Evolutionary conservation across 768 basidiomycete genomes (phyloP).

Genomic region (Termitomyces sp.): DNA sequence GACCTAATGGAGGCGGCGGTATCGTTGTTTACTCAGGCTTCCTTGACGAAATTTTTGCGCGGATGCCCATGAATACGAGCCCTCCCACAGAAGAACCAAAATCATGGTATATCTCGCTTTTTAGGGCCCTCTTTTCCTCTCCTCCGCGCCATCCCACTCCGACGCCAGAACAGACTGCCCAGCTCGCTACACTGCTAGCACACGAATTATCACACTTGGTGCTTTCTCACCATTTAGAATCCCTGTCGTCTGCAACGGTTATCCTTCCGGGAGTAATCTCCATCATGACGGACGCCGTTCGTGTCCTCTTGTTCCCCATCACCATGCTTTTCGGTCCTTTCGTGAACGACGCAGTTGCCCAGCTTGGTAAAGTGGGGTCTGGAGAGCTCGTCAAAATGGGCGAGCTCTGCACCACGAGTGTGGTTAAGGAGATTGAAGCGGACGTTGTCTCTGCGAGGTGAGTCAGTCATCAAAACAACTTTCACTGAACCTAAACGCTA

Average conservation of each 20-base stretch:
- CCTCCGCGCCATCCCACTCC: conserved; percentile 44
- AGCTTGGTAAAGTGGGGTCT: conserved; percentile 71
- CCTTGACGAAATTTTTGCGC: conserved; percentile 76
- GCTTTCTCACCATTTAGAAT: conserved; percentile 87
- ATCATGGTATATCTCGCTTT: conserved; percentile 44
- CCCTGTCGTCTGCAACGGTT: conserved; percentile 79
- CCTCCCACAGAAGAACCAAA: conserved; percentile 17
- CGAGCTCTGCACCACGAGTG: conserved; percentile 75
- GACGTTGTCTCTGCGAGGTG: conserved; percentile 85
- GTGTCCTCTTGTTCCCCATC: conserved; percentile 80
- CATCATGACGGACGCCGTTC: conserved; percentile 67
- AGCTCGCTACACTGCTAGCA: conserved; percentile 85
- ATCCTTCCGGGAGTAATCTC: conserved; percentile 78
- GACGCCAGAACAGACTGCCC: conserved; percentile 77
- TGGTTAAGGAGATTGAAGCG: conserved; percentile 87
- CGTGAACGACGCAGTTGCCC: conserved; percentile 88
- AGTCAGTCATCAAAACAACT: conserved; percentile 11
- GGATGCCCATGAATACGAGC: conserved; percentile 25
- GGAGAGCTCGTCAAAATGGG: conserved; percentile 69
- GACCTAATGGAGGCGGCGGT: conserved; percentile 86
- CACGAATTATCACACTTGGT: conserved; percentile 94
- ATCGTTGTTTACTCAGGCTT: conserved; percentile 95
- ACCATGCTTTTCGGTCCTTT: conserved; percentile 94
- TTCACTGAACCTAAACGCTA: background rate
- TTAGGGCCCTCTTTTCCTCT: conserved; percentile 38